phyloP scores from a whole-genome alignment of 2,329 filamentous ascomycete species.

The Microdochium nivale region DNA sequence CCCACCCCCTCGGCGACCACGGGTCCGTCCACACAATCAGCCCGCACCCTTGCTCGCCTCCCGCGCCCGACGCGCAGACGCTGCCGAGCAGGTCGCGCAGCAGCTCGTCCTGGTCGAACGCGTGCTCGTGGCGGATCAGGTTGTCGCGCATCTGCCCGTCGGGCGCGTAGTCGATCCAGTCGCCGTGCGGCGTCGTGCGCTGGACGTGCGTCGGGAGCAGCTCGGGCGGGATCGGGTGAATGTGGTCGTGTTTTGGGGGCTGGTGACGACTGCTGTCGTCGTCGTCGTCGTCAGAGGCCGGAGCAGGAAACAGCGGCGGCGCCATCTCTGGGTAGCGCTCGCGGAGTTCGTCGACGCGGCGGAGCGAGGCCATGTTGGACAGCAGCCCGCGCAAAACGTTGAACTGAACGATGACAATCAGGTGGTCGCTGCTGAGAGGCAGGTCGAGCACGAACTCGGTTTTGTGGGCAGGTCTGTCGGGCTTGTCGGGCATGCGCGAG shows the following conservation, averaged over 20 bases:
- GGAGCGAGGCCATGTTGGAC: slow-evolving; percentile 21
- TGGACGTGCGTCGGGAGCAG: slow-evolving; percentile 15
- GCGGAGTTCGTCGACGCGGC: slow-evolving; percentile 9
- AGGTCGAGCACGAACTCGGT: slow-evolving; percentile 3
- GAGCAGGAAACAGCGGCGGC: slow-evolving; percentile 10
- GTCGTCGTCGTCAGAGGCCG: too few relatives aligned
- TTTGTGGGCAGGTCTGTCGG: neutral
- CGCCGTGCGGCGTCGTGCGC: slow-evolving; percentile 11
- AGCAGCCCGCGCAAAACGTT: slow-evolving; percentile 25
- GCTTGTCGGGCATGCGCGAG: neutral
- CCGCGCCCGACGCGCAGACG: neutral
- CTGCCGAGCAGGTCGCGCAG: slow-evolving; percentile 1
- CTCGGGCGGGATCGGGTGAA: slow-evolving; percentile 8
- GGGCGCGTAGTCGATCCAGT: slow-evolving; percentile 13
- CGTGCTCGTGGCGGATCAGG: slow-evolving; percentile 6
- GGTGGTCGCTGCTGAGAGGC: slow-evolving; percentile 17
- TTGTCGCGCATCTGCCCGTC: slow-evolving; percentile 13
- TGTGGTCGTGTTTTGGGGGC: neutral
- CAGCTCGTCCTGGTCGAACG: slow-evolving; percentile 7
- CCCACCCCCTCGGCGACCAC: slow-evolving; percentile 7
- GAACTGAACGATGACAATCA: slow-evolving; percentile 26
- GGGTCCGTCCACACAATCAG: slow-evolving; percentile 9
- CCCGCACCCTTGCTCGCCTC: slow-evolving; percentile 3
- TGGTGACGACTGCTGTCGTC: neutral
- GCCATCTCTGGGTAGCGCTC: slow-evolving; percentile 6